Conservation (phyloP, 495 filamentous ascomycete species). For the Hypoxylon perforatum region DNA sequence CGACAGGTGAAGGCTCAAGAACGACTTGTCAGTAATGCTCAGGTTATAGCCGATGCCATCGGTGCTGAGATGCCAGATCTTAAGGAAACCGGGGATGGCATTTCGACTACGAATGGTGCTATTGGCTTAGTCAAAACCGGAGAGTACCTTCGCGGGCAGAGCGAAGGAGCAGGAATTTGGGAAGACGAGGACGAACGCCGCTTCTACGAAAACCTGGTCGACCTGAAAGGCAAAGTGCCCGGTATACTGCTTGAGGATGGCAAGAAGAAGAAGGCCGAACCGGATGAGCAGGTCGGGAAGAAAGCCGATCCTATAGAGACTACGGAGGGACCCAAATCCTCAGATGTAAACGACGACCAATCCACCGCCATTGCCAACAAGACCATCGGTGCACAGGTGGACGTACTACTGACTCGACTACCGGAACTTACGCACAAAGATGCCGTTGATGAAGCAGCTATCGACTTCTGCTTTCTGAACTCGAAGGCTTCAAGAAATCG, state of each 20-base stretch:
- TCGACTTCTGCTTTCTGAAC: slow-evolving; percentile 98
- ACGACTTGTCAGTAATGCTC: slow-evolving; percentile 88
- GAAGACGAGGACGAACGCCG: slow-evolving; percentile 98
- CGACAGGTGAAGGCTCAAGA: slow-evolving; percentile 92
- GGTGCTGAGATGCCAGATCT: slow-evolving; percentile 95
- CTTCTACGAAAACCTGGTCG: slow-evolving; percentile 96
- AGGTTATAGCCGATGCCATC: slow-evolving; percentile 87
- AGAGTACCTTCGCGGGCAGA: slow-evolving; percentile 89
- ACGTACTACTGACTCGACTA: slow-evolving; percentile 86
- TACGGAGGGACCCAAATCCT: slow-evolving; percentile 62
- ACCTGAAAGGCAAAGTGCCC: slow-evolving; percentile 95
- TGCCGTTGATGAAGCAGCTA: slow-evolving; percentile 86
- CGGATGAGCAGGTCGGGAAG: slow-evolving; percentile 74
- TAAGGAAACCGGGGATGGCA: slow-evolving; percentile 79
- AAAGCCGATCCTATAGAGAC: slow-evolving; percentile 60
- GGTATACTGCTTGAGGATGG: slow-evolving; percentile 91
- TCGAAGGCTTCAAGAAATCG: slow-evolving; percentile 97
- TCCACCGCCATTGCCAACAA: slow-evolving; percentile 97
- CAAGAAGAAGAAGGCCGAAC: slow-evolving; percentile 89
- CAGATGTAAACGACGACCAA: slow-evolving; percentile 75
- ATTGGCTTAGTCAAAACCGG: slow-evolving; percentile 95
- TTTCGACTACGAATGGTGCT: slow-evolving; percentile 70
- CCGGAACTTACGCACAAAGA: slow-evolving; percentile 93
- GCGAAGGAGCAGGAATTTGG: slow-evolving; percentile 97
- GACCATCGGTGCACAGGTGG: slow-evolving; percentile 96